Conservation (phyloP, 2,329 filamentous ascomycete genomes). For the Hypoxylon sp. region DNA sequence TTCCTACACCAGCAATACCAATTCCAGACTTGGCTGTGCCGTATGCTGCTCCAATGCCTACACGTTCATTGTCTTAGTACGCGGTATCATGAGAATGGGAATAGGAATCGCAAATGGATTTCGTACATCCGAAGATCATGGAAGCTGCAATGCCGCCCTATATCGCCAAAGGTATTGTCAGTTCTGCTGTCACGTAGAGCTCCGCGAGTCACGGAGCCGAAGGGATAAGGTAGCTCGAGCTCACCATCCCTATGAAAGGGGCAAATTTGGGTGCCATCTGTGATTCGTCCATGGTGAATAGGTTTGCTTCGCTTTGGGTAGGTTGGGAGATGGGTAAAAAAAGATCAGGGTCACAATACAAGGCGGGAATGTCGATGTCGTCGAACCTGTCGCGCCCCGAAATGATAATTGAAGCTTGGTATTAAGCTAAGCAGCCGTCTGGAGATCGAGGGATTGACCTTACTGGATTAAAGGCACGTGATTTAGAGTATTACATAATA, state of each 20-base stretch:
- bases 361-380: conserved; percentile 18
- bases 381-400: conserved; percentile 28
- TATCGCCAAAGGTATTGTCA: conserved; percentile 16
- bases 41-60: conserved; percentile 78
- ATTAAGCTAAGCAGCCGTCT: conserved; percentile 17
- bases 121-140: conserved; percentile 85
- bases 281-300: conserved; percentile 61
- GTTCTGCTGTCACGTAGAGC: conserved; percentile 9
- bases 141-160: conserved; percentile 81
- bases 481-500: conserved; percentile 21
- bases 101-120: conserved; percentile 24
- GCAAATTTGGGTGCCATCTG: conserved; percentile 80
- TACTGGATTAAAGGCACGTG: conserved; percentile 22
- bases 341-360: conserved; percentile 9
- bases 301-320: background rate
- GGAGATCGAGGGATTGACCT: conserved; percentile 20
- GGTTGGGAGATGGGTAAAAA: background rate
- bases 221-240: conserved; percentile 51
- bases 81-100: conserved; percentile 5
- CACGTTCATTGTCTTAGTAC: conserved; percentile 37
- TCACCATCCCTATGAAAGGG: conserved; percentile 88
- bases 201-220: conserved; percentile 7
- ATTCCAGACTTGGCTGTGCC: conserved; percentile 90
- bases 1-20: conserved; percentile 85
- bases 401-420: conserved; percentile 22